Percentiles rank a stretch among this genome's conserved stretches.
Conservation (phyloP, 2,329 filamentous ascomycete genomes). For the Trichoderma lentiforme region DNA sequence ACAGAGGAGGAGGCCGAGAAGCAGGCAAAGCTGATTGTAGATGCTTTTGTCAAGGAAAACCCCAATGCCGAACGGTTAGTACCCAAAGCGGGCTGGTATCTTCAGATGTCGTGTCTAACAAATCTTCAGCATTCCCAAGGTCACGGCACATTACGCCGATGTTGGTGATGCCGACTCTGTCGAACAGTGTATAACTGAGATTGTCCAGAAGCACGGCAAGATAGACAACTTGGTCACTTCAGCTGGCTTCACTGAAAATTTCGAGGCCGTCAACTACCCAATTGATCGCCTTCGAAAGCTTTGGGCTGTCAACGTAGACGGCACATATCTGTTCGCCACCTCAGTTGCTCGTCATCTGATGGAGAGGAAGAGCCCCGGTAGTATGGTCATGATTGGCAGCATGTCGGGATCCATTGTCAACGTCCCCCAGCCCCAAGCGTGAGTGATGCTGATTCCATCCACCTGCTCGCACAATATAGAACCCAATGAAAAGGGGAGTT, state of each 20-base stretch:
- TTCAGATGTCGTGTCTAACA: background rate
- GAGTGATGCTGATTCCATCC: slow-evolving; percentile 27
- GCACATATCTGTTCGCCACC: slow-evolving; percentile 85
- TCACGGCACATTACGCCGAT: slow-evolving; percentile 88
- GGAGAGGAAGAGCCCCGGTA: slow-evolving; percentile 72
- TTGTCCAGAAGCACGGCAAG: slow-evolving; percentile 60
- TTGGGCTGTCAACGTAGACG: slow-evolving; percentile 90
- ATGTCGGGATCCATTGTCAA: slow-evolving; percentile 96
- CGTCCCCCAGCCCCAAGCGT: slow-evolving; percentile 86
- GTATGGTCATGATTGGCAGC: slow-evolving; percentile 91
- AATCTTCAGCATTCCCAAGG: slow-evolving; percentile 62
- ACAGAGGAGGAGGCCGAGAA: slow-evolving; percentile 80
- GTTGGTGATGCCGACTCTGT: slow-evolving; percentile 80
- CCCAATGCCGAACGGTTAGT: slow-evolving; percentile 66
- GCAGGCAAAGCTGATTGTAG: slow-evolving; percentile 70
- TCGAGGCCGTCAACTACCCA: slow-evolving; percentile 85
- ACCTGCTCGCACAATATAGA: background rate
- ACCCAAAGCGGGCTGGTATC: background rate
- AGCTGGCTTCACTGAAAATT: slow-evolving; percentile 96
- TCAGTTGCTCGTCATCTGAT: slow-evolving; percentile 85
- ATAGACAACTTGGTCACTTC: slow-evolving; percentile 92
- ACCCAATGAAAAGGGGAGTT: background rate
- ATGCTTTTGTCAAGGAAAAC: slow-evolving; percentile 75
- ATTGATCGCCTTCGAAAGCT: slow-evolving; percentile 89
- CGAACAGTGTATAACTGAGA: slow-evolving; percentile 65